Evolutionary conservation across 176 grass and related monocot species (phyloP), one percentile per base, ranked within the genome.

Genomic region (Eremochloa ophiuroides): DNA sequence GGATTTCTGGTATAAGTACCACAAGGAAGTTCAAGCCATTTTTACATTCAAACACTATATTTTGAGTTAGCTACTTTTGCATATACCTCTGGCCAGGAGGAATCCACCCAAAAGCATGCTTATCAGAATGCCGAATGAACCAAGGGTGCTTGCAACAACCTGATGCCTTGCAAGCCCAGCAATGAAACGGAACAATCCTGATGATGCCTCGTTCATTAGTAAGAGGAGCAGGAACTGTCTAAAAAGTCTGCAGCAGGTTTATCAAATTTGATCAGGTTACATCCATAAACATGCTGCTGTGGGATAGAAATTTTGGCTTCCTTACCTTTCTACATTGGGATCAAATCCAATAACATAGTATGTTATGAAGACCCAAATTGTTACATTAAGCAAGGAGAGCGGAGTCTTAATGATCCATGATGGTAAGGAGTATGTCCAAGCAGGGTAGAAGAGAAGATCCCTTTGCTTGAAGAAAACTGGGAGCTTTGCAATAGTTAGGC

Each of bases 381-480:
- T 82, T 81, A 88, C 90, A 83, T 96, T 91, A 14, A 90, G 59
- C 18, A 92, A 79, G 5, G 90, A 78, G 17, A 93, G 23, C 10
- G 93, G 93, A 17, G 62, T 90, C 70, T 87, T 91, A 38, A 95
- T 82, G 17, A 95, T 80, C 90, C 93, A 92, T 62, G 90, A 83
- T 0, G 93, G 93, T 62, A 95, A 77, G 48, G 87, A 18, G 69
- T 95, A 95, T 42, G 90, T 77, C 93, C 93, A 95, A 74, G 87
- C 87, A 59, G 93, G 93, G 74, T 85, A 95, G 72, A 95, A 90
- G 27, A 88, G 90, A 82, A 90, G 87, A 84, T 95, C 87, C 56
- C 93, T 85, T 77, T 95, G 93, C 87, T 95, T 95, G 82, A 85
- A 95, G 66, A 95, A 95, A 83, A 95, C 90, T 33, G 93, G 93